Percentiles rank a stretch among this genome's conserved stretches.
phyloP scores from a whole-genome alignment of 2,329 filamentous ascomycete genomes.

The Teratosphaeria destructans region DNA sequence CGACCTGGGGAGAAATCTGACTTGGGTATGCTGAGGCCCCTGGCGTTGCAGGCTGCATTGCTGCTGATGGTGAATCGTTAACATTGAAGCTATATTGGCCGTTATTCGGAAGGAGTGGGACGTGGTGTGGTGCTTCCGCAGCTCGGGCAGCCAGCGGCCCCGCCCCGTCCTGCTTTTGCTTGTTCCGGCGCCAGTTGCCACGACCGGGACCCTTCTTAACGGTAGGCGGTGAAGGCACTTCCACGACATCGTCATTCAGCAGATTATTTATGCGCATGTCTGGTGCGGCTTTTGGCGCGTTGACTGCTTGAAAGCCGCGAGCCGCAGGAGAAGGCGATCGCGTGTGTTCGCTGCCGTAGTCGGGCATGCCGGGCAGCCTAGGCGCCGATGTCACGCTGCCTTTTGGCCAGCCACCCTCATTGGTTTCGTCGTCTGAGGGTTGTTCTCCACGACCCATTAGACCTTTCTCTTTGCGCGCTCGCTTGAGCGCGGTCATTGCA shows the following conservation, averaged over 20 bases:
- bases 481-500: conserved; percentile 44
- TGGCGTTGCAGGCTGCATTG: conserved; percentile 7
- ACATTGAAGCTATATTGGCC: conserved; percentile 18
- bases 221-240: conserved; percentile 18
- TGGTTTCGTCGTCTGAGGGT: conserved; percentile 22
- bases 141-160: conserved; percentile 6
- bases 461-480: conserved; percentile 38
- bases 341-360: conserved; percentile 36
- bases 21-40: conserved; percentile 2
- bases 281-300: conserved; percentile 26
- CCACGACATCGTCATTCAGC: conserved; percentile 32
- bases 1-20: conserved; percentile 3
- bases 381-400: background rate
- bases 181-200: conserved; percentile 39
- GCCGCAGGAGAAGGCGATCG: conserved; percentile 32
- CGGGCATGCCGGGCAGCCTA: conserved; percentile 5
- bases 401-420: conserved; percentile 15
- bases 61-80: conserved; percentile 11
- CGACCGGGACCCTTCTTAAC: conserved; percentile 37
- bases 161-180: conserved; percentile 11
- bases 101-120: conserved; percentile 23
- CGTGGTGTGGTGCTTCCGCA: conserved; percentile 22
- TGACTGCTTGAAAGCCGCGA: conserved; percentile 29
- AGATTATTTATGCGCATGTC: conserved; percentile 41
- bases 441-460: conserved; percentile 15